Evolutionary conservation across 2,329 filamentous ascomycete species (phyloP), one percentile per base, ranked within the genome.

Genomic region (Nannizziopsis barbatae): DNA sequence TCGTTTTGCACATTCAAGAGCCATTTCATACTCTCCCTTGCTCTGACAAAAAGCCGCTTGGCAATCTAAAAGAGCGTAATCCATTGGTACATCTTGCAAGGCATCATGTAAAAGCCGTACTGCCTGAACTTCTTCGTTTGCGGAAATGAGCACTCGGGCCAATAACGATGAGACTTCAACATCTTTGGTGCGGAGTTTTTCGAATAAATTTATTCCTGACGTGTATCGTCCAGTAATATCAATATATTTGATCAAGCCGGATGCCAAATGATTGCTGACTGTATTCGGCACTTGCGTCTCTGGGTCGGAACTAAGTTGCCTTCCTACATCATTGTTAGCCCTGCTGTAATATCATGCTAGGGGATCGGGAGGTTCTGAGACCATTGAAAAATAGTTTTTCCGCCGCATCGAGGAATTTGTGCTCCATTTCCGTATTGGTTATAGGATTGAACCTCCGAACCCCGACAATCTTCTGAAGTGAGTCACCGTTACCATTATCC

Each of bases 251-350:
- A 98, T 73, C 5, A 98, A 78, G 2, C 93, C 92, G n/a, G 86
- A 82, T 1, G 90, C 94, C 35, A 98, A 75, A 65, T 96, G 89
- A 62, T 98, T 98, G 12, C 87, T 93, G 49, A 96, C 92, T 50
- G 92, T 83, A 60, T 95, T 98, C 2, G 92, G 92, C 2, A 98
- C 90, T 67, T 98, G 92, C 4, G 96, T 93, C 60, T 95, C 86
- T 0, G 90, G 90, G 63, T 98, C 92, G 14, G 92, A 96, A 48
- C 92, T 93, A 18, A 98, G 73, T 67, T 96, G 90, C 81, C 89
- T 93, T 54, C 89, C 87, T 90, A 55, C 37, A 31, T 12, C 12
- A n/a, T 52, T 50, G 56, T 65, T 50, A 63, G 56, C 47, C 8
- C 30, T 12, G 14, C 27, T n/a, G 10, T 5, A 7, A 5, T 30